Base-by-base conservation (phyloP, 208 protist genomes). In the Spongospora subterranea region DNA sequence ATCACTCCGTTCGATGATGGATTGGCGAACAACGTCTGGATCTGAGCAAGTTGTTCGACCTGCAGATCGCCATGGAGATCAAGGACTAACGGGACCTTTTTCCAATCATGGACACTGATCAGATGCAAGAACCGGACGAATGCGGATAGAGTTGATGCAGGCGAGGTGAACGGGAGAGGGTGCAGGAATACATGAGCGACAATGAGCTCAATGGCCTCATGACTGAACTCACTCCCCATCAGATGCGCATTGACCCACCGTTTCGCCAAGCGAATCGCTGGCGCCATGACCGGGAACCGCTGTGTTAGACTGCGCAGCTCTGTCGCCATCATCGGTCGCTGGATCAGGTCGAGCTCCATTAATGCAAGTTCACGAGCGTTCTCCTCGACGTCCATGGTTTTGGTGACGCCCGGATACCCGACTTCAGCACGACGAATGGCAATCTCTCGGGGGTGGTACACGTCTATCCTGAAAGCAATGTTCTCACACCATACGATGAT, bases 361-460 rank as follows among this genome's bases (percentile, higher is more conserved):
- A 65, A 17, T 17, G 29, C 54, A 29, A 65, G 54, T 17, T 65
- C 54, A 29, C 54, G 54, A 17, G 54, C 54, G 54, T 65, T 65
- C 54, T 17, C 54, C 17, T 65, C 54, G 20, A 29, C 20, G 54
- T 65, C 54, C 20, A 65, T 65, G 54, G 54, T 65, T 29, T 65
- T 65, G 20, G 54, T 32, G 20, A 65, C 54, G 54, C 54, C 54
- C 54, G 54, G 54, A 29, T 32, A 65, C 20, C 29, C 54, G 54
- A 17, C 20, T 65, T 65, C 54, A 17, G 54, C 54, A 65, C 54
- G 54, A 65, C 54, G 54, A 65, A 65, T 65, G 54, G 54, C 54
- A 29, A 65, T 65, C 54, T 65, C 54, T 17, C 54, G 54, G 54
- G 54, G 20, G 54, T 65, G 54, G 54, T 32, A 65, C 20, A 65